Conservation (phyloP, 2,329 filamentous ascomycete genomes). For the Penicillium frequentans region DNA sequence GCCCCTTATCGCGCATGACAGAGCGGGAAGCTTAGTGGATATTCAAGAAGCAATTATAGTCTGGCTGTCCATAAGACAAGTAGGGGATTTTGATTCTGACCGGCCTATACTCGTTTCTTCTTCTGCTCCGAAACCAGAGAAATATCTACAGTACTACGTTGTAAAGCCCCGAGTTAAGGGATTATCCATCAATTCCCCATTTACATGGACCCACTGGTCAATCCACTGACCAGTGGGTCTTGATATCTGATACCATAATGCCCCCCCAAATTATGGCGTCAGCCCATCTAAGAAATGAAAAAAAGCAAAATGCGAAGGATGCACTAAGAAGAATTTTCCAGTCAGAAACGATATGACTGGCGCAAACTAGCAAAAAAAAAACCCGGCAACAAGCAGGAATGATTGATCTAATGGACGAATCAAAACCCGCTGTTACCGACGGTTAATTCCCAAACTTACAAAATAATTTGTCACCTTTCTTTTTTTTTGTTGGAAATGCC, state of each 20-base stretch:
- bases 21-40: neutral
- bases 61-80: conserved; percentile 4
- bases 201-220: too few species aligned
- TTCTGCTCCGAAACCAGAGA: conserved; percentile 14
- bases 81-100: conserved; percentile 21
- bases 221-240: too few species aligned
- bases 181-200: neutral
- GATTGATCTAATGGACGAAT: conserved; percentile 18
- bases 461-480: conserved; percentile 11
- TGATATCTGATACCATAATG: too few species aligned
- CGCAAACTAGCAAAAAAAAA: conserved; percentile 11
- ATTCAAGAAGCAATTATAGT: conserved; percentile 12
- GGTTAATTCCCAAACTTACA: conserved; percentile 12
- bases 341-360: conserved; percentile 17
- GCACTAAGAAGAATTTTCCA: neutral
- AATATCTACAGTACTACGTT: neutral
- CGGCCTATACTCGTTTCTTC: conserved; percentile 23
- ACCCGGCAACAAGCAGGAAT: conserved; percentile 15
- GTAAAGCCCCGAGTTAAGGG: neutral
- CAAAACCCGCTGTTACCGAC: conserved; percentile 4
- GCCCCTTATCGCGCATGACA: neutral
- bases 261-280: conserved; percentile 5
- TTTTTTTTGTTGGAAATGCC: conserved; percentile 12
- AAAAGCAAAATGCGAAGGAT: neutral
- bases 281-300: conserved; percentile 3